Percentiles rank a stretch among this genome's conserved stretches.
Conservation (phyloP, 768 basidiomycete genomes). For the Suillus sp. region DNA sequence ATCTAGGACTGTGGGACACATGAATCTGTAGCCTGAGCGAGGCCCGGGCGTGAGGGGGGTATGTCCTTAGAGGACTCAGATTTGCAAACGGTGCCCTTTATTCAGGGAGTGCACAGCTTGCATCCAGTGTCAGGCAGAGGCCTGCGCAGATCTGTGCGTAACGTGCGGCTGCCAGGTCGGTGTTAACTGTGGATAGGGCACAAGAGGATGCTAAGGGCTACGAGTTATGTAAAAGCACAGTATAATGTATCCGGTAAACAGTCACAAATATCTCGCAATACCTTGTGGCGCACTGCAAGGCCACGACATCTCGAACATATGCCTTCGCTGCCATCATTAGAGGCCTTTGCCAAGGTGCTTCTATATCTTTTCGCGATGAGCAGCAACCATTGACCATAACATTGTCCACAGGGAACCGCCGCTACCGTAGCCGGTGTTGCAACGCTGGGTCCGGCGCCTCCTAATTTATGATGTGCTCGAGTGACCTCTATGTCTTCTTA, state of each 20-base stretch:
- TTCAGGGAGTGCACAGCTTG: not conserved
- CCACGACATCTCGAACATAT: constrained; percentile 8
- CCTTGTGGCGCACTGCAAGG: not conserved
- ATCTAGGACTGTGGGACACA: not conserved
- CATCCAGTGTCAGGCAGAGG: not conserved
- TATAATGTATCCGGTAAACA: not conserved
- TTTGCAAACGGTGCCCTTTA: not conserved
- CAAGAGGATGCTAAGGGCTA: too few species aligned
- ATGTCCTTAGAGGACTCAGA: not conserved
- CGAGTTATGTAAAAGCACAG: too few species aligned
- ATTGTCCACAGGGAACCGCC: constrained; percentile 45
- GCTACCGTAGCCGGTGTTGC: constrained; percentile 60
- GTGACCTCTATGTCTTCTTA: constrained; percentile 27
- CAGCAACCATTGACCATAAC: not conserved
- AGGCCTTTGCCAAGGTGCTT: constrained; percentile 47
- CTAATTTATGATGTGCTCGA: constrained; percentile 9
- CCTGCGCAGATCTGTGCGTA: not conserved
- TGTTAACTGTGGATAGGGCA: too few species aligned
- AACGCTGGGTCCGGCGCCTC: constrained; percentile 49
- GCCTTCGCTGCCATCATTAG: constrained; percentile 40
- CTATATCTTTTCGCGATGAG: not conserved
- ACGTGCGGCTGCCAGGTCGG: not conserved
- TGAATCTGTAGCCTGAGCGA: not conserved
- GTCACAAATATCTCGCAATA: not conserved
- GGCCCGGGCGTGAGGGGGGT: not conserved